Evolutionary conservation across 129 eudicot species (phyloP), one percentile per base, ranked within the genome.

Genomic region (Calendula officinalis): DNA sequence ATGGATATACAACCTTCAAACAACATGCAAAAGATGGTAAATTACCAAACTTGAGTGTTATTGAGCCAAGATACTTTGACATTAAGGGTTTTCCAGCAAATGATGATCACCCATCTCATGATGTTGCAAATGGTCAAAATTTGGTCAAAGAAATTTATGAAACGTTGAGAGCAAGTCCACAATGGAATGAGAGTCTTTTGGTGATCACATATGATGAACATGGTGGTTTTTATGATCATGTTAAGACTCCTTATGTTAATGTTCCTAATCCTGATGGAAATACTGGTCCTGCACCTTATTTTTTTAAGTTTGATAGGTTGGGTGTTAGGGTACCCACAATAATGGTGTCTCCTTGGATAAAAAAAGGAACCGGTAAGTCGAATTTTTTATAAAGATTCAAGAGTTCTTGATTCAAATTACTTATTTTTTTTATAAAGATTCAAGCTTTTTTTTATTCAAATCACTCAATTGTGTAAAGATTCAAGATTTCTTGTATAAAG

Each of bases 311-410:
- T 8, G 96, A 92, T 71, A 47, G 98, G 62, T 89, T 92, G 36
- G 98, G 98, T 14, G 98, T 92, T 62, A 73, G 98, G 35, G 95
- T 92, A 7, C 98, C 96, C 4, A 88, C 96, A 0, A 88, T 92
- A 10, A 92, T 92, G 98, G 95, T 92, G 36, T 92, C 98, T 67
- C 96, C 98, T 71, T 92, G 98, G 98, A 92, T 92, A 81, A 85
- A 85, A 77, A 88, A 88, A 83, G 99, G 96, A 61, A 88, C 92
- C 0, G 96, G 99, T 92, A 83, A 60, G 38, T 44, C 58, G 3
- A 10, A 11, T 40, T 42, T 30, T 68, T 5, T 41, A 38, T 66
- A 66, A 51, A 52, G 39, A 39, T 39, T 66, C 71, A 37, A 51
- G 49, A 13, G 51, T 43, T 39, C n/a, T 11, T 3, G 27, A 35